Evolutionary conservation across 768 basidiomycete genomes (phyloP).

Genomic region (Amanita brunnescens): DNA sequence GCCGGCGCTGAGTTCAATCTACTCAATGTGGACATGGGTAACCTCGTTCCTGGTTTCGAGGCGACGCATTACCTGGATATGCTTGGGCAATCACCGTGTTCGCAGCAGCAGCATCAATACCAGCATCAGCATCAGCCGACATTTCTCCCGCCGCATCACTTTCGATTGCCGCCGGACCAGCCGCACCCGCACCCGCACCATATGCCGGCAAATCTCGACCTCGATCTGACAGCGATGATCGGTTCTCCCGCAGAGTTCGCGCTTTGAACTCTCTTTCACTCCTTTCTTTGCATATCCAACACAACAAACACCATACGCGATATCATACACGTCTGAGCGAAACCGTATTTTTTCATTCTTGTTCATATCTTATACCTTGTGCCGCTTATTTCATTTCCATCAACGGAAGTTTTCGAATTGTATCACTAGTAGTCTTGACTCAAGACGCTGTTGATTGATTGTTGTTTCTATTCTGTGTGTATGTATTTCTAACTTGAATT

Average conservation of each 20-base stretch:
- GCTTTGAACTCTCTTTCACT: not conserved
- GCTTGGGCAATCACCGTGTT: not conserved
- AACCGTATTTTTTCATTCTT: not conserved
- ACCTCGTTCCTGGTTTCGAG: not conserved
- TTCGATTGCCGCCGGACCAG: not conserved
- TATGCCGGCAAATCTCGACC: not conserved
- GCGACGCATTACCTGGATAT: not conserved
- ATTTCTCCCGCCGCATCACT: not conserved
- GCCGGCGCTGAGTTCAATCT: conserved; percentile 3
- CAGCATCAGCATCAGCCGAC: not conserved
- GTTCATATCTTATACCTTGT: not conserved
- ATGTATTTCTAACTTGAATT: conserved; percentile 3
- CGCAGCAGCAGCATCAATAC: conserved; percentile 1
- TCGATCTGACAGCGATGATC: conserved; percentile 1
- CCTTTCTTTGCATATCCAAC: not conserved
- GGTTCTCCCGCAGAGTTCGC: not conserved
- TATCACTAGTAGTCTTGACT: not conserved
- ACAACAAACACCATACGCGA: not conserved
- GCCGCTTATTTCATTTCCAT: not conserved
- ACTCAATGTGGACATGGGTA: not conserved
- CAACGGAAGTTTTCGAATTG: not conserved
- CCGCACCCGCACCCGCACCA: not conserved
- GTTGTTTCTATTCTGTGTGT: not conserved
- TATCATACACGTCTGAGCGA: not conserved
- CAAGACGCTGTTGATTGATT: not conserved